These are phyloP conservation scores for Groenewaldozyma auringiensis DNA, from an alignment of 1,139 yeast species.

Conservation along the genomic window DNA sequence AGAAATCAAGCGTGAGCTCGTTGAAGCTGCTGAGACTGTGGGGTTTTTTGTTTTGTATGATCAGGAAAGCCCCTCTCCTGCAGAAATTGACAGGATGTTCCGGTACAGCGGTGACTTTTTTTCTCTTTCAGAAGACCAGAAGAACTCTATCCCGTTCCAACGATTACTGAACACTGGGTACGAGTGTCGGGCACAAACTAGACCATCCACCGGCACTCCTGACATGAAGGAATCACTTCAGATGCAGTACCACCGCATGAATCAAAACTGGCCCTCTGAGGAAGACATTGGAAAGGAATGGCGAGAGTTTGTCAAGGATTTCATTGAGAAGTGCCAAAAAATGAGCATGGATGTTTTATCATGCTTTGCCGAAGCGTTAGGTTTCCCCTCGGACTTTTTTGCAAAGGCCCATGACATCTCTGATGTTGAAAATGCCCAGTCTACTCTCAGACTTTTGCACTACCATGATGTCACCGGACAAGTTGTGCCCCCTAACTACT, in stretches of 20 bases:
- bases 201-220: constrained; percentile 9
- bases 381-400: constrained; percentile 5
- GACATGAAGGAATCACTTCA: constrained; percentile 6
- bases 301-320: constrained; percentile 1
- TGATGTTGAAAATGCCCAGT: constrained; percentile 1
- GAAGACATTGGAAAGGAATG: constrained; percentile 3
- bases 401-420: constrained; percentile 4
- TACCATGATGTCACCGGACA: constrained; percentile 7
- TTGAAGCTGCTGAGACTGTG: constrained; percentile 5
- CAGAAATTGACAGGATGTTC: constrained; percentile 3
- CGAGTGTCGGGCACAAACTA: constrained; percentile 5
- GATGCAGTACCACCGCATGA: constrained; percentile 5
- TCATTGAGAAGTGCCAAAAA: constrained; percentile 3
- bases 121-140: not conserved
- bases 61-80: constrained; percentile 5
- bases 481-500: constrained; percentile 1
- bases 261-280: constrained; percentile 6
- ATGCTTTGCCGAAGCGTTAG: constrained; percentile 6
- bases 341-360: constrained; percentile 6
- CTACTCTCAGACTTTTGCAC: constrained; percentile 7
- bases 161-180: constrained; percentile 7
- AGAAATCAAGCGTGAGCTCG: constrained; percentile 5
- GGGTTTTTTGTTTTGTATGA: constrained; percentile 6
- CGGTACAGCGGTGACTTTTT: not conserved
- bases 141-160: constrained; percentile 3